Percentiles rank a stretch among this genome's conserved stretches.
Evolutionary conservation across 2,329 filamentous ascomycete genomes (phyloP).

Genomic region (Elsinoe arachidis): DNA sequence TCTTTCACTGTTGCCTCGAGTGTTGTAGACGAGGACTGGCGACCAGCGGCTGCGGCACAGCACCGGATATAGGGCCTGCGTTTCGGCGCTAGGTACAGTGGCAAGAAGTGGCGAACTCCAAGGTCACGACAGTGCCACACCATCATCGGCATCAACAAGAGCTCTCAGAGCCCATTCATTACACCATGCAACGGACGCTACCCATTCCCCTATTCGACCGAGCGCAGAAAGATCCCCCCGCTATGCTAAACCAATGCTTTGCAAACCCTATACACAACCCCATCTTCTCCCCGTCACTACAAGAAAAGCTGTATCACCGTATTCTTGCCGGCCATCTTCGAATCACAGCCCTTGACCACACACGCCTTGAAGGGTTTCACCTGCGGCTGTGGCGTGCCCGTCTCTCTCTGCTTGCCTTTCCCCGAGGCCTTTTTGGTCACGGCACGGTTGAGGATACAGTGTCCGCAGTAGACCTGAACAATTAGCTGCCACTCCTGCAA

Average conservation of each 20-base stretch:
- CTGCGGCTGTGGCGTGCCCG: constrained; percentile 20
- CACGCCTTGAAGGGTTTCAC: constrained; percentile 36
- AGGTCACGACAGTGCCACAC: no score
- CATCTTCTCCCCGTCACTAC: constrained; percentile 16
- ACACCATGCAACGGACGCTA: background rate
- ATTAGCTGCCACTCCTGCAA: constrained; percentile 13
- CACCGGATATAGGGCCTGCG: no score
- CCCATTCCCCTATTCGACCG: background rate
- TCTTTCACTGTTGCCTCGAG: no score
- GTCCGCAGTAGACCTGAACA: constrained; percentile 44
- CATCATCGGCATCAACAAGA: no score
- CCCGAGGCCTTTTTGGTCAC: constrained; percentile 21
- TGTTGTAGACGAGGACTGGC: no score
- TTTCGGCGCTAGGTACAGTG: no score
- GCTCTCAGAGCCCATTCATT: background rate
- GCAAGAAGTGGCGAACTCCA: no score
- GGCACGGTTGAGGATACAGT: constrained; percentile 37
- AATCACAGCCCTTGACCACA: constrained; percentile 37
- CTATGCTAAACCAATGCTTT: background rate
- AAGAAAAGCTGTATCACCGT: constrained; percentile 36
- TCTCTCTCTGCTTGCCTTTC: constrained; percentile 32
- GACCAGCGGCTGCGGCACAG: no score
- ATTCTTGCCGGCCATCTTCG: constrained; percentile 26
- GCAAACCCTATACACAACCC: background rate
- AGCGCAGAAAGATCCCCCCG: background rate